Conservation (phyloP, 768 basidiomycete genomes). For the Naematelia aurantialba region DNA sequence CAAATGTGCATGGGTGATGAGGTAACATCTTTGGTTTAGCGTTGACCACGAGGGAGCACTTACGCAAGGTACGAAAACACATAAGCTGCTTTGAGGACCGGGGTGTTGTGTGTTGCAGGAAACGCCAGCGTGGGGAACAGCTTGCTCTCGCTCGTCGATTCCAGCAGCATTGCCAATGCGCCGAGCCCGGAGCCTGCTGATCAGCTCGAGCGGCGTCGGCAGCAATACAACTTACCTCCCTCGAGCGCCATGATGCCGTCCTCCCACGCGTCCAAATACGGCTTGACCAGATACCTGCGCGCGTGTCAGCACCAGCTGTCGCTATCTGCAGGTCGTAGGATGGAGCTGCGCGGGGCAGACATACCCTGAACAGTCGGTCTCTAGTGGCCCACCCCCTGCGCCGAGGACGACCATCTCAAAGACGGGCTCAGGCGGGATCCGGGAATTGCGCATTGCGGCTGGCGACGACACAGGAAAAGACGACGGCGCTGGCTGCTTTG, state of each 20-base stretch:
- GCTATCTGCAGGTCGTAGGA: neutral
- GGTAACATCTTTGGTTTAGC: slow-evolving; percentile 62
- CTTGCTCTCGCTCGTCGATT: slow-evolving; percentile 1
- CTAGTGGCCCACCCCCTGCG: slow-evolving; percentile 82
- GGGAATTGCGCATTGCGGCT: too few relatives aligned
- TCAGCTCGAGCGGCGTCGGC: too few relatives aligned
- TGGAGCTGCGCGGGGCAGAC: neutral
- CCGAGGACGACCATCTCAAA: slow-evolving; percentile 55
- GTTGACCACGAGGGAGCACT: slow-evolving; percentile 13
- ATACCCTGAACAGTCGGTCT: slow-evolving; percentile 81
- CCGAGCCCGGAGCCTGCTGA: slow-evolving; percentile 77
- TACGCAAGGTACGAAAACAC: slow-evolving; percentile 46
- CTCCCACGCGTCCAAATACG: slow-evolving; percentile 63
- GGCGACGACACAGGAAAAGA: too few relatives aligned
- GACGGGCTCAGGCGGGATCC: slow-evolving; percentile 17
- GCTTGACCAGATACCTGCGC: slow-evolving; percentile 83
- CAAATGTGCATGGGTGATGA: slow-evolving; percentile 83
- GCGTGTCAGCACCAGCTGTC: slow-evolving; percentile 9
- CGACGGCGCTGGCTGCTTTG: too few relatives aligned
- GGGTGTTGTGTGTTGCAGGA: slow-evolving; percentile 30
- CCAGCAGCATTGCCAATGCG: slow-evolving; percentile 63
- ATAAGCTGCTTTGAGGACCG: slow-evolving; percentile 42
- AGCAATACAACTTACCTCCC: slow-evolving; percentile 62
- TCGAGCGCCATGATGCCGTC: slow-evolving; percentile 81
- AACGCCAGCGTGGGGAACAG: slow-evolving; percentile 26